Percentiles rank a stretch among this genome's conserved stretches.
phyloP scores from a whole-genome alignment of 495 filamentous ascomycete genomes.

The Cercophora sp. region DNA sequence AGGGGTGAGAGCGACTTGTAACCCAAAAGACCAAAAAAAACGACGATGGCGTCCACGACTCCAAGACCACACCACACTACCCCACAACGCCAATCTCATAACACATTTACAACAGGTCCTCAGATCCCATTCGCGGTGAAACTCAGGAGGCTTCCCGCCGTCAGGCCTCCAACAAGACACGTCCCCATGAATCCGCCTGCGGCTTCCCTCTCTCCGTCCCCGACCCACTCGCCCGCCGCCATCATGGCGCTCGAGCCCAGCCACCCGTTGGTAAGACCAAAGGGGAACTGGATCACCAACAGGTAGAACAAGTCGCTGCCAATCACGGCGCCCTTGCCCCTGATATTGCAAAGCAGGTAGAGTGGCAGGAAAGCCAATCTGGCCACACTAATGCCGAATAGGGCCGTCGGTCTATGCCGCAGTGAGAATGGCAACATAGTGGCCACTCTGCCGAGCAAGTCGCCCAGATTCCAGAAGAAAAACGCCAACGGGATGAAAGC shows the following conservation, averaged over 20 bases:
- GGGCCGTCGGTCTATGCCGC: conserved; percentile 52
- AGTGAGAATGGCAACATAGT: conserved; percentile 62
- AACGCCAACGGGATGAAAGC: conserved; percentile 88
- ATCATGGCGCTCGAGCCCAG: conserved; percentile 86
- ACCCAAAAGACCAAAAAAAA: too few species aligned
- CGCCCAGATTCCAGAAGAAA: conserved; percentile 90
- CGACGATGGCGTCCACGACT: neutral
- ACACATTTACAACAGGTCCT: conserved; percentile 6
- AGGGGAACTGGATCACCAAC: conserved; percentile 72
- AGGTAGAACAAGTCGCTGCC: conserved; percentile 85
- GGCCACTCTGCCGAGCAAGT: conserved; percentile 70
- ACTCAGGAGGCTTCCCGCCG: conserved; percentile 81
- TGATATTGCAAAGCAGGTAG: conserved; percentile 84
- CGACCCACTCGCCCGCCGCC: conserved; percentile 74
- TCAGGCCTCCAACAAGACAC: conserved; percentile 77
- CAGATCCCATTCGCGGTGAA: conserved; percentile 62
- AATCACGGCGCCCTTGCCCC: conserved; percentile 64
- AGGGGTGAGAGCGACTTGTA: neutral
- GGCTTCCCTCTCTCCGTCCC: conserved; percentile 74
- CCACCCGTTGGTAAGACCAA: conserved; percentile 83
- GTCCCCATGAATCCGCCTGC: conserved; percentile 93
- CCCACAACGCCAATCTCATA: conserved; percentile 1
- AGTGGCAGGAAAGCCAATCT: conserved; percentile 74
- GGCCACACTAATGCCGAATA: conserved; percentile 61
- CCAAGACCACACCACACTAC: neutral